Evolutionary conservation across 345 rosid genomes (phyloP).

Genomic region (Salix brachista): DNA sequence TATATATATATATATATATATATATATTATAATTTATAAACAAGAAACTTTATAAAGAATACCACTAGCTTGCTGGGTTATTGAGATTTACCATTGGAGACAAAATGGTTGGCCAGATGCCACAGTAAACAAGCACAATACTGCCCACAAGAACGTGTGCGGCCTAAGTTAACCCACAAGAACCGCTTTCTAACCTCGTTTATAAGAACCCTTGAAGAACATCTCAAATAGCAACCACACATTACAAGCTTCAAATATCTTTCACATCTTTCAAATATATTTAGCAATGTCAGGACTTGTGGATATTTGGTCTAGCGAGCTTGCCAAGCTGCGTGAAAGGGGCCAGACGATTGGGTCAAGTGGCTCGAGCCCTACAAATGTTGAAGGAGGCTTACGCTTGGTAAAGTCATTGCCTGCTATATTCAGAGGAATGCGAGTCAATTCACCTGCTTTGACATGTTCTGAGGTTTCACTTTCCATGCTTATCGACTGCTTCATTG

Average conservation of each 20-base stretch:
- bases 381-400: not conserved
- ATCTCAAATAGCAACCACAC: too few species aligned
- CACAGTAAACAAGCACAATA: not conserved
- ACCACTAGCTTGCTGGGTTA: too few species aligned
- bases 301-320: constrained; percentile 46
- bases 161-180: not conserved
- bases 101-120: too few species aligned
- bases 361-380: constrained; percentile 2
- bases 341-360: constrained; percentile 23
- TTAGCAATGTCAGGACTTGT: constrained; percentile 39
- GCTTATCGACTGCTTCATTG: constrained; percentile 24
- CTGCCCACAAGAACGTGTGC: not conserved
- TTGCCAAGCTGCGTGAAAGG: constrained; percentile 34
- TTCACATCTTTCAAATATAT: not conserved
- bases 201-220: too few species aligned
- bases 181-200: not conserved
- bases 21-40: too few species aligned
- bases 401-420: constrained; percentile 15
- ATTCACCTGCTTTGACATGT: not conserved
- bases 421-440: not conserved
- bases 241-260: not conserved
- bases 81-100: too few species aligned
- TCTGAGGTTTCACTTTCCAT: constrained; percentile 34
- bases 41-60: too few species aligned
- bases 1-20: too few species aligned